Evolutionary conservation across 2,329 filamentous ascomycete species (phyloP).

Genomic region (Aspergillus pseudoglaucus): DNA sequence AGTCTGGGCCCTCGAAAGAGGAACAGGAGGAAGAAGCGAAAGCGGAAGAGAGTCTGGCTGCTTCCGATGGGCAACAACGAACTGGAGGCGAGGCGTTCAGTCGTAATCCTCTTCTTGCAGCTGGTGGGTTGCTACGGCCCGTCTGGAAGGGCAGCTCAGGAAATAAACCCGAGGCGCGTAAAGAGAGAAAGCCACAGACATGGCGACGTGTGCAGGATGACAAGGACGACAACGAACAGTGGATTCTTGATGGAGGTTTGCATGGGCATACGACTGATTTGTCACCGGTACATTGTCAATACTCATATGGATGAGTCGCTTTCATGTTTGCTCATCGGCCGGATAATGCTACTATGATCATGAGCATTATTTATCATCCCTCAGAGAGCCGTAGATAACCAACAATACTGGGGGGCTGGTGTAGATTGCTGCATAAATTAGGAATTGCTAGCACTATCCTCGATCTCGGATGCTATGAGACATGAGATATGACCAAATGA

Average conservation of each 20-base stretch:
- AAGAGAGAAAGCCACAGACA: conserved; percentile 32
- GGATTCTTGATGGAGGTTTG: conserved; percentile 41
- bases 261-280: conserved; percentile 24
- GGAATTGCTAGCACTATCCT: too few species aligned
- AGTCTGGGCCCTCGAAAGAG: conserved; percentile 9
- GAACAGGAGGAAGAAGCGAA: conserved; percentile 23
- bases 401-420: too few species aligned
- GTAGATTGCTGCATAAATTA: too few species aligned
- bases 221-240: conserved; percentile 43
- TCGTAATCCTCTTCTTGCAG: conserved; percentile 38
- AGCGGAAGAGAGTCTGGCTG: conserved; percentile 5
- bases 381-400: too few species aligned
- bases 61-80: conserved; percentile 12
- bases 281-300: not conserved
- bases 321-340: not conserved
- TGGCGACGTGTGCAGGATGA: conserved; percentile 45
- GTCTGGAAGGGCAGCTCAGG: conserved; percentile 37
- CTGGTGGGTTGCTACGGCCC: conserved; percentile 39
- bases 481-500: too few species aligned
- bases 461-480: too few species aligned
- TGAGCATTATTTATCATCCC: not conserved
- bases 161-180: conserved; percentile 15
- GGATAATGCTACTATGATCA: not conserved
- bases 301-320: not conserved
- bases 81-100: conserved; percentile 32